These are phyloP conservation scores for Oryza longistaminata DNA, from an alignment of 176 grass and related monocot species.

Conservation along the genomic window DNA sequence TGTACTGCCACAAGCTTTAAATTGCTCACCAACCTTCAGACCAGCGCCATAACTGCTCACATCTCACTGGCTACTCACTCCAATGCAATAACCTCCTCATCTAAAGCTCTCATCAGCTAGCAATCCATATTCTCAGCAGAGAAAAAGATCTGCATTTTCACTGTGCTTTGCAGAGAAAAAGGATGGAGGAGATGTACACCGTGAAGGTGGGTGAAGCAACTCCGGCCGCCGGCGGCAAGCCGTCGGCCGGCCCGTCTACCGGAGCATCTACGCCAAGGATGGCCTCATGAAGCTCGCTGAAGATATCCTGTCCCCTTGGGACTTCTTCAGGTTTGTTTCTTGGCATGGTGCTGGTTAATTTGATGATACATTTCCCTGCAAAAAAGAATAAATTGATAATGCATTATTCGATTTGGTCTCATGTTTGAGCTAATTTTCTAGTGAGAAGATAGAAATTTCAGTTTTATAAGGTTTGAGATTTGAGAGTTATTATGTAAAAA, in stretches of 20 bases:
- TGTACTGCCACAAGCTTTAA: conserved; percentile 49
- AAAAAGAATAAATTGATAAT: too few species aligned
- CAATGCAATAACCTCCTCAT: not conserved
- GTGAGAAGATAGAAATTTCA: not conserved
- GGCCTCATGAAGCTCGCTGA: conserved; percentile 64
- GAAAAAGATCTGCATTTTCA: conserved; percentile 30
- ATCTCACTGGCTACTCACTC: not conserved
- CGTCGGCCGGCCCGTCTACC: conserved; percentile 67
- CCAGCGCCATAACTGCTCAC: conserved; percentile 45
- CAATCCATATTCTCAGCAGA: not conserved
- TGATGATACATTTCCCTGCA: too few species aligned
- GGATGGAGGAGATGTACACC: conserved; percentile 63
- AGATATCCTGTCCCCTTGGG: conserved; percentile 81
- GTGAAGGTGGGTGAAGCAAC: conserved; percentile 73
- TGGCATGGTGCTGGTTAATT: not conserved
- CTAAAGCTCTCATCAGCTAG: not conserved
- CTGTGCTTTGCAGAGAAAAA: not conserved
- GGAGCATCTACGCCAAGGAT: conserved; percentile 75
- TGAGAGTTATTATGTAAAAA: not conserved
- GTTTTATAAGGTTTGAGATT: not conserved
- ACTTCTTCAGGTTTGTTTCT: conserved; percentile 73
- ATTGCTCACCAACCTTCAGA: conserved; percentile 37
- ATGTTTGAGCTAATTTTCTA: not conserved
- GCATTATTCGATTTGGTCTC: not conserved
- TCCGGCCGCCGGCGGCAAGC: conserved; percentile 49